Base-by-base conservation (phyloP, 148 eudicot species). In the Camellia japonica region DNA sequence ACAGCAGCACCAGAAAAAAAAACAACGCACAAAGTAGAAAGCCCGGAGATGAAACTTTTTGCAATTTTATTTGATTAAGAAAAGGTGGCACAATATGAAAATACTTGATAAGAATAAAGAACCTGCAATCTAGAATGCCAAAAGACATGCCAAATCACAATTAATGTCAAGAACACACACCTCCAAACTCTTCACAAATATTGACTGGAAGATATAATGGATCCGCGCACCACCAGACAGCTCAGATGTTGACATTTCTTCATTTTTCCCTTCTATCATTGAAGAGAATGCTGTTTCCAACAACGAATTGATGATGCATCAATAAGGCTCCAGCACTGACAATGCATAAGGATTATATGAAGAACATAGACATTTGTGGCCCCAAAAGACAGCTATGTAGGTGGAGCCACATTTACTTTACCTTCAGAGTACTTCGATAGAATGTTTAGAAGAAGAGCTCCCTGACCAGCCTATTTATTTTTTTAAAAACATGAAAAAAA, bases 171-270 rank as follows among this genome's bases (percentile, higher is more conserved):
- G 47, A 74, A 84, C 59, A 61, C 88, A 64, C 46, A 97, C 99
- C 98, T 94, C 99, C 87, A 97, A 87, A 86, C 98, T 88, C 82
- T 91, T 92, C 41, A 97, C 99, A 85, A 86, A 97, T 77, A 94
- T 97, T 55, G 89, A 90, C 82, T 97, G 99, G 82, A 97, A 97
- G 79, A 97, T 97, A 78, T 92, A 94, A 84, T 92, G 99, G 51
- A 97, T 86, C 79, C 99, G 89, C 49, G 98, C 99, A 82, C 99
- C 99, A 73, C 99, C 99, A 81, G 92, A 92, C 77, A 97, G 85
- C 90, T 97, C 99, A 66, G 94, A 85, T 54, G 98, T 97, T n/a
- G 99, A 97, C 94, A 94, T 90, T 81, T 91, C 97, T 87, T 94
- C 97, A 75, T 87, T 89, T 89, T 92, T 97, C 67, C 99, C 99